Evolutionary conservation across 2,329 filamentous ascomycete species (phyloP), one percentile per base, ranked within the genome.

Genomic region (Boeremia lycopersici): DNA sequence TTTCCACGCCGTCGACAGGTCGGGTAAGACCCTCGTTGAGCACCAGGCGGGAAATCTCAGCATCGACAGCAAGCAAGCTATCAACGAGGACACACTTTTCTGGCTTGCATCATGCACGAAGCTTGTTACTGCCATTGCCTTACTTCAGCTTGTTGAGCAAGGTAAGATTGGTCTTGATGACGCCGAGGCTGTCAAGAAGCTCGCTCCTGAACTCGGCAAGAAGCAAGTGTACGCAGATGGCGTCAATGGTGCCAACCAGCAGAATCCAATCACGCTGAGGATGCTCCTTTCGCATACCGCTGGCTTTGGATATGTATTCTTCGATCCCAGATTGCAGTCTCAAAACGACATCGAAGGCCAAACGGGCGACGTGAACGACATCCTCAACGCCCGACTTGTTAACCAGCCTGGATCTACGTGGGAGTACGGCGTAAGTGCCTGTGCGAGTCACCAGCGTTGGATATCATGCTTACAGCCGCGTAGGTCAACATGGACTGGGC

Each of bases 391-490:
- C 52, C 83, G 86, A 0, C 70, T 90, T 13, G 68, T 88, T 1
- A 85, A 86, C 59, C 85, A 89, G 59, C 87, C 87, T 0, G 86
- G 86, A 0, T 79, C 81, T 23, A 76, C 76, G 3, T 89, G 84
- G 83, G 79, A 84, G 52, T 89, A 89, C 39, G 73, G 74, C 1
- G 73, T 76, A 63, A 55, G 69, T 61, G 28, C 10, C 3, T 30
- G 26, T 2, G 35, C n/a, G 9, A 2, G 12, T 19, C 17, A 15
- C 13, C 6, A 10, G 5, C 10, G 1, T 12, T 15, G 6, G 6
- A 1, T 8, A 6, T 12, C 12, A 12, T 30, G n/a, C 35, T 46
- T 5, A 47, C 38, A 34, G 7, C 0, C 19, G 9, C 40, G 3
- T 48, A 86, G 82, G 74, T 76, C 48, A 77, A 75, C 58, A 75